Base-by-base conservation (phyloP, 176 grass and related monocot species). In the Cenchrus purpureus region DNA sequence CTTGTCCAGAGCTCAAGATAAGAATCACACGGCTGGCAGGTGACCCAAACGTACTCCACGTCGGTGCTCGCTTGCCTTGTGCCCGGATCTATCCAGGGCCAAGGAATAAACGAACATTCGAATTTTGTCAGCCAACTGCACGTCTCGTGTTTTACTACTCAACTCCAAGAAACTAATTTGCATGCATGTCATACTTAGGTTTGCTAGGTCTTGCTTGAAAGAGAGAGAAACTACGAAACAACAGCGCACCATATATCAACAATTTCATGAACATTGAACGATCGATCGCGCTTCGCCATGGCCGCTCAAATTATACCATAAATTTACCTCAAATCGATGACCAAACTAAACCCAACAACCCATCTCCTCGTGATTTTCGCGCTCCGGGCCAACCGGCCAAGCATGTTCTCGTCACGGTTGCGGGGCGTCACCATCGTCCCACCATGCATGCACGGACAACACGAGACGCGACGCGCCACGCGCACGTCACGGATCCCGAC, bases 1-100 rank as follows among this genome's bases (percentile, higher is more conserved):
- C 63, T 81, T 57, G 79, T 81, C 40, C 79, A 28, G 65, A 14
- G 50, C 40, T 28, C 2, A 81, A 68, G 79, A 56, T 69, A 81
- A 68, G 79, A 81, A 81, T 81, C 79, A 70, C 19, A 17, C 7
- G 79, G 34, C 79, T 81, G 79, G 79, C 65, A 40, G 51, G 51
- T 70, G 79, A 56, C 65, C 51, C 50, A 76, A 76, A 58, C 52
- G 37, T 40, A 40, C 1, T 12, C 32, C 9, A 53, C 53, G 73
- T 58, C 73, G 73, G 73, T 76, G 73, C 31, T 58, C 32, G 42
- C 43, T 22, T 49, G 3, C 37, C 37, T 40, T 40, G 37, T 40
- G 37, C 37, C 8, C 2, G 52, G 52, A 28, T 4, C 5, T 8
- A 45, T 69, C 17, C 31, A 42, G n/a, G 50, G 28, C 17, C 40